Evolutionary conservation across 371 early-diverging fungal genomes (phyloP).

Genomic region (Mucor indicus): DNA sequence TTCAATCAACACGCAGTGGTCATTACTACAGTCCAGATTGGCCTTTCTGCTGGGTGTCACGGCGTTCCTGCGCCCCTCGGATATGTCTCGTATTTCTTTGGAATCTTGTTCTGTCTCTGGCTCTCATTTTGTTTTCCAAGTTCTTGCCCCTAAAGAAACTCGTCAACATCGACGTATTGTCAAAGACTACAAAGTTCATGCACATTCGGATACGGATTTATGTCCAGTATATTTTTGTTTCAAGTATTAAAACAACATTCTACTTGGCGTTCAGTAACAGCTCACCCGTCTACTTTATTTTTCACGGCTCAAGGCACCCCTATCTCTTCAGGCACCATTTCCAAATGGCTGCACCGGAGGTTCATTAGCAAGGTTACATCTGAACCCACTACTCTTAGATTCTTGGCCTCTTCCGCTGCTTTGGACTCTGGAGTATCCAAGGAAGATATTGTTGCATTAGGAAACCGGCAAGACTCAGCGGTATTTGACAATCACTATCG

Average conservation of each 20-base stretch:
- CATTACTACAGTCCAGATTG: neutral
- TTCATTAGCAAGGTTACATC: neutral
- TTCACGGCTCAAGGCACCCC: neutral
- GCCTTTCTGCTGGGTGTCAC: neutral
- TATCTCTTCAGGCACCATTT: neutral
- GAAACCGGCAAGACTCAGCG: constrained; percentile 2
- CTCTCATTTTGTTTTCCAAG: neutral
- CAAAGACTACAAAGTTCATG: neutral
- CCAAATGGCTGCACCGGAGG: constrained; percentile 2
- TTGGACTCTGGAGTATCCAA: neutral
- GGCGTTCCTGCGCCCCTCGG: neutral
- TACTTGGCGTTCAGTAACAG: neutral
- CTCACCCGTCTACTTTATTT: neutral
- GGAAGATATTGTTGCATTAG: constrained; percentile 7
- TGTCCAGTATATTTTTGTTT: neutral
- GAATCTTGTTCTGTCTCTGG: neutral
- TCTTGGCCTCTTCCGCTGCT: constrained; percentile 6
- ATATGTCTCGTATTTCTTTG: neutral
- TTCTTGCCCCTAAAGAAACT: neutral
- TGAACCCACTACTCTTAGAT: neutral
- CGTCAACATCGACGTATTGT: neutral
- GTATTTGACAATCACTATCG: constrained; percentile 7
- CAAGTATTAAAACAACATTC: neutral
- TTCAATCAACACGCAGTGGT: neutral
- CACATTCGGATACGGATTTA: neutral